Evolutionary conservation across 2,329 filamentous ascomycete genomes (phyloP).

Genomic region (Colletotrichum sp.): DNA sequence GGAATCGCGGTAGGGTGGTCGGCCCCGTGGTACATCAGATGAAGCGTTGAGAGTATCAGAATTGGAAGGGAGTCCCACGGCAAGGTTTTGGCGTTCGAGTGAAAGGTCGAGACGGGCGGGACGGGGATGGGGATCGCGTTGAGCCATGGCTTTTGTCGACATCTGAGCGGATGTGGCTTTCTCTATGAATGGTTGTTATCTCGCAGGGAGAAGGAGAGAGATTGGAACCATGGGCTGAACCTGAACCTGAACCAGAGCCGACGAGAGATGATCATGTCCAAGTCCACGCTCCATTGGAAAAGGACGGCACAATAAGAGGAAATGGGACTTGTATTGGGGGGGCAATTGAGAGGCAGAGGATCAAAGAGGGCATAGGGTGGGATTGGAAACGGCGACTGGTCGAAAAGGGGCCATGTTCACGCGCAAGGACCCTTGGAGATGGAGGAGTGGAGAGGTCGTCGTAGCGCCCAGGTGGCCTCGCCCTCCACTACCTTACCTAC

Average conservation of each 20-base stretch:
- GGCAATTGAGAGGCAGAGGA: constrained; percentile 1
- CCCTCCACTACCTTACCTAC: background rate
- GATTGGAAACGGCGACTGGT: constrained; percentile 18
- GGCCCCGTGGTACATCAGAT: constrained; percentile 15
- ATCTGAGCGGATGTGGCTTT: constrained; percentile 20
- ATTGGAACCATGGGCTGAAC: background rate
- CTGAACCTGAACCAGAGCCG: background rate
- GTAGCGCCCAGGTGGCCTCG: background rate
- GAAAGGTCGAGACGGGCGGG: constrained; percentile 14
- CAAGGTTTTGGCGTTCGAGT: constrained; percentile 10
- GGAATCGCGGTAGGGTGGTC: constrained; percentile 15
- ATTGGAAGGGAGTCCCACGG: constrained; percentile 16
- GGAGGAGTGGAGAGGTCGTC: background rate
- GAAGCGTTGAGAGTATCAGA: constrained; percentile 24
- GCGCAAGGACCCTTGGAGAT: constrained; percentile 4
- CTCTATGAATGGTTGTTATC: constrained; percentile 15
- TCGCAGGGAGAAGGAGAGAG: background rate
- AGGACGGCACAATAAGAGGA: constrained; percentile 10
- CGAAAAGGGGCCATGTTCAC: constrained; percentile 19
- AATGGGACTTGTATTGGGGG: constrained; percentile 11
- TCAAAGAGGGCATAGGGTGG: constrained; percentile 10
- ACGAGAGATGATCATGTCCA: background rate
- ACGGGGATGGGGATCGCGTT: constrained; percentile 16
- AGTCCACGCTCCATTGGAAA: constrained; percentile 15
- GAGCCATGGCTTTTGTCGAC: constrained; percentile 16